phyloP scores from a whole-genome alignment of 202 grass and related monocot genomes.

The Musa balbisiana region DNA sequence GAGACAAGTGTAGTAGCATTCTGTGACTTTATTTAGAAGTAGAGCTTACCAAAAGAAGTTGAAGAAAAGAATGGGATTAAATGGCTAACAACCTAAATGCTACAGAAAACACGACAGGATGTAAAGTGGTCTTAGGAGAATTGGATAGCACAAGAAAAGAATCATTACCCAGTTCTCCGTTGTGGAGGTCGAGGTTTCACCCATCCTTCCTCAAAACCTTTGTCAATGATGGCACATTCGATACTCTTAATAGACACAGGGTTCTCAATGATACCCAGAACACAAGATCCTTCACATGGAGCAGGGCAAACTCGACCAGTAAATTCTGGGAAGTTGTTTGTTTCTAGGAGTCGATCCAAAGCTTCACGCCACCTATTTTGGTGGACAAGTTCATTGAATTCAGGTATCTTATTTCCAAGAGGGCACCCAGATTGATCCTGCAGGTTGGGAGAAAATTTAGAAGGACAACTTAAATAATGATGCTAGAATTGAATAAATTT shows the following conservation, averaged over 20 bases:
- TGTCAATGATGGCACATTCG: slow-evolving; percentile 94
- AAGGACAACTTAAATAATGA: no score
- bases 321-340: slow-evolving; percentile 99
- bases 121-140: neutral
- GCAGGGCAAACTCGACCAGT: slow-evolving; percentile 96
- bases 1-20: no score
- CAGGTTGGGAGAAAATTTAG: slow-evolving; percentile 5
- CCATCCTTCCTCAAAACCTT: slow-evolving; percentile 89
- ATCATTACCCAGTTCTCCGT: slow-evolving; percentile 77
- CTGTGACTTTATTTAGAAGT: no score
- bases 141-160: neutral
- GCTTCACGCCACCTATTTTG: slow-evolving; percentile 96
- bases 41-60: neutral
- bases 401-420: slow-evolving; percentile 98
- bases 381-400: slow-evolving; percentile 96
- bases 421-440: slow-evolving; percentile 95
- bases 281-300: slow-evolving; percentile 94
- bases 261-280: slow-evolving; percentile 95
- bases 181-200: slow-evolving; percentile 81
- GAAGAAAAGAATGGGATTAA: neutral
- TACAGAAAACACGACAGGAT: slow-evolving; percentile 11
- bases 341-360: slow-evolving; percentile 85
- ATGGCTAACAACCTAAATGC: neutral
- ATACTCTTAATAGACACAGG: slow-evolving; percentile 99
- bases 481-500: no score